Evolutionary conservation across 352 stramenopile genomes (phyloP).

Genomic region (Globisporangium canariense): DNA sequence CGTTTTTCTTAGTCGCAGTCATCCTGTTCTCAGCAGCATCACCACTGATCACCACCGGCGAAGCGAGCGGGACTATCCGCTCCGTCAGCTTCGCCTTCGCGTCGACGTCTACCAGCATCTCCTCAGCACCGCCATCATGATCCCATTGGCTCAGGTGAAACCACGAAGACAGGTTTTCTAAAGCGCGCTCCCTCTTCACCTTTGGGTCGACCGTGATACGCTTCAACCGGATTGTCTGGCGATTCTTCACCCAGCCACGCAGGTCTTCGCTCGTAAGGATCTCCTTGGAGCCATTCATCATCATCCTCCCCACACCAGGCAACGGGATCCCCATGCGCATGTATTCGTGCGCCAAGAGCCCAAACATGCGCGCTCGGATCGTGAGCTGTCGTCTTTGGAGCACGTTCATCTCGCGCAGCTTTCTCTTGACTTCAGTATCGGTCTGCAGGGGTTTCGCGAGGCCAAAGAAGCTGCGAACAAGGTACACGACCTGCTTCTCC

Average conservation of each 20-base stretch:
- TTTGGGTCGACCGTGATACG: constrained; percentile 2
- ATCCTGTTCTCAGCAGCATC: neutral
- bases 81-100: constrained; percentile 31
- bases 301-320: constrained; percentile 34
- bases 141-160: constrained; percentile 27
- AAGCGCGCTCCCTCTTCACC: neutral
- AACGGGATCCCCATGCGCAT: constrained; percentile 58
- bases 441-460: constrained; percentile 34
- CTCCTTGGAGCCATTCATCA: constrained; percentile 23
- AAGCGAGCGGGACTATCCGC: constrained; percentile 22
- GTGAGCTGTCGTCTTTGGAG: constrained; percentile 42
- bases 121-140: constrained; percentile 4
- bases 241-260: constrained; percentile 45
- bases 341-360: constrained; percentile 55
- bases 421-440: constrained; percentile 34
- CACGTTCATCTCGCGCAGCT: constrained; percentile 47
- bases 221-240: constrained; percentile 40
- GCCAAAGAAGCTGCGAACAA: constrained; percentile 36
- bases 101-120: constrained; percentile 30
- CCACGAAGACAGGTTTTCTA: constrained; percentile 27
- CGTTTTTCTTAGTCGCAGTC: neutral
- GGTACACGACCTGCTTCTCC: constrained; percentile 33
- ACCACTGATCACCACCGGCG: constrained; percentile 11
- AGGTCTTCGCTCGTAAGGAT: constrained; percentile 47
- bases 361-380: constrained; percentile 52